Evolutionary conservation across 495 filamentous ascomycete species (phyloP).

Genomic region (Xylaria palmicola): DNA sequence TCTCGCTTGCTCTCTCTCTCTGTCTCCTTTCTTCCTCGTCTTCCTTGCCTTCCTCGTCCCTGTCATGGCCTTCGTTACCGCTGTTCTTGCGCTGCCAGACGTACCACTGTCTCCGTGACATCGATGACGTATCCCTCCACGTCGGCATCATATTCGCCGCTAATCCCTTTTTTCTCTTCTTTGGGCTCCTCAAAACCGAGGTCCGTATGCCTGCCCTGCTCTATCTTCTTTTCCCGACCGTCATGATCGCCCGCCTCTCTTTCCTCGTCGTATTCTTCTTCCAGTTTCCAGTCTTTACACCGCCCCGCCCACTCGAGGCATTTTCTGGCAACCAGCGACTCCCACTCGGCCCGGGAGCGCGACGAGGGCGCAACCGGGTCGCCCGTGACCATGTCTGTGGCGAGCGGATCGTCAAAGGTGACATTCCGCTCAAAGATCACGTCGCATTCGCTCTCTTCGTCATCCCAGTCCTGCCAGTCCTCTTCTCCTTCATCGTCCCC

Average conservation of each 20-base stretch:
- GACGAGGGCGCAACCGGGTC: neutral
- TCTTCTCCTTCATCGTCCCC: neutral
- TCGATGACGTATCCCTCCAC: neutral
- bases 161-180: neutral
- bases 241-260: neutral
- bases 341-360: conserved; percentile 12
- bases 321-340: neutral
- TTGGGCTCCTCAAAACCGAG: neutral
- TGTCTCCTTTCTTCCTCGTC: neutral
- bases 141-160: neutral
- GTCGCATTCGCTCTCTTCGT: neutral
- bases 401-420: conserved; percentile 3
- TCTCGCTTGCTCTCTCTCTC: neutral
- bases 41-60: neutral
- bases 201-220: no score
- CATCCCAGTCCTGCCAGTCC: neutral
- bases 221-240: neutral
- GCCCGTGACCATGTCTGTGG: conserved; percentile 1
- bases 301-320: neutral
- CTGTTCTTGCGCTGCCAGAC: neutral
- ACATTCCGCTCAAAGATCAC: conserved; percentile 7
- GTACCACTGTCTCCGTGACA: neutral
- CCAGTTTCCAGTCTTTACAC: neutral
- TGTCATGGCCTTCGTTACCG: neutral
- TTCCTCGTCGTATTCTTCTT: neutral